These are phyloP conservation scores for Gossypium australe DNA, from an alignment of 345 rosid genomes.

Conservation along the genomic window DNA sequence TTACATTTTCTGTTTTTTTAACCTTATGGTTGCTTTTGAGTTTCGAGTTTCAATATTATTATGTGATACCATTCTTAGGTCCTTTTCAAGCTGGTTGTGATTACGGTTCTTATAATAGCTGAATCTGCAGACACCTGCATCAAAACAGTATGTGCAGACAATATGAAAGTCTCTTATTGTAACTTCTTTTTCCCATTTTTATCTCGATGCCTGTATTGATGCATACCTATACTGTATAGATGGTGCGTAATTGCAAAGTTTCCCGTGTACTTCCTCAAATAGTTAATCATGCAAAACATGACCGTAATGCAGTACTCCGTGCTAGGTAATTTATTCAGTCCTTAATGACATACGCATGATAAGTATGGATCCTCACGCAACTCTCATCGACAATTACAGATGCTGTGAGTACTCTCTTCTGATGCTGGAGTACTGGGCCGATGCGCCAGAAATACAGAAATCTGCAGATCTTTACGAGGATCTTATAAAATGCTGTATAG, in stretches of 20 bases:
- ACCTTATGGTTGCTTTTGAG: background rate
- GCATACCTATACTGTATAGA: conserved; percentile 35
- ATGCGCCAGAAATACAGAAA: conserved; percentile 90
- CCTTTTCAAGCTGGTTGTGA: conserved; percentile 97
- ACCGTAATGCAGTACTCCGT: conserved; percentile 78
- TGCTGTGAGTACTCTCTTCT: conserved; percentile 91
- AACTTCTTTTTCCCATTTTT: conserved; percentile 2
- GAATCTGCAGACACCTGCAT: conserved; percentile 98
- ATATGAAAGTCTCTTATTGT: background rate
- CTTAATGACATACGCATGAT: conserved; percentile 10
- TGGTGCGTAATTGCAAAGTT: conserved; percentile 91
- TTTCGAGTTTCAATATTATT: background rate
- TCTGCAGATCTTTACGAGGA: conserved; percentile 88
- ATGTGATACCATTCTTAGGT: conserved; percentile 44
- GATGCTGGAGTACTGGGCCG: conserved; percentile 89
- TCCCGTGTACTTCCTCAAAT: conserved; percentile 85
- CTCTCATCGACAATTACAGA: conserved; percentile 34
- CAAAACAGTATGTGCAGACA: conserved; percentile 55
- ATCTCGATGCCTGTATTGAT: background rate
- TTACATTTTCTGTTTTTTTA: background rate
- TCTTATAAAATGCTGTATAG: conserved; percentile 77
- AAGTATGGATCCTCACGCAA: conserved; percentile 9
- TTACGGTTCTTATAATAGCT: conserved; percentile 90
- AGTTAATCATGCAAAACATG: conserved; percentile 83
- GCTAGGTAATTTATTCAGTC: conserved; percentile 51